A percentile compares a stretch with the other conserved stretches of the same genome.
Conservation (phyloP, 345 rosid species). For the Passiflora organensis region DNA sequence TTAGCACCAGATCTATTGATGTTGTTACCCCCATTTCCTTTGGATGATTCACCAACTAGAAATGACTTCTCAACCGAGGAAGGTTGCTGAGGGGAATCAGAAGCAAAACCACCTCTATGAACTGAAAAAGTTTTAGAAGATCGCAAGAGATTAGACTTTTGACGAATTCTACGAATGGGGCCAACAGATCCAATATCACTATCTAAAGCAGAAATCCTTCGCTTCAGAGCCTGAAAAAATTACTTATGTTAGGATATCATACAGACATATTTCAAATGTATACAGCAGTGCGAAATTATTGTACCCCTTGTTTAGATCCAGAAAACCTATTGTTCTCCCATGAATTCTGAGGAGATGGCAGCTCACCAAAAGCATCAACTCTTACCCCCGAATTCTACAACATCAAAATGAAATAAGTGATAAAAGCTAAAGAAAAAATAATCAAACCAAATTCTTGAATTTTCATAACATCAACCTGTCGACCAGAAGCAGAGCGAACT, state of each 20-base stretch:
- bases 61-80: conserved; percentile 27
- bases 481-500: conserved; percentile 36
- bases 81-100: conserved; percentile 24
- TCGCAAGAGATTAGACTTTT: conserved; percentile 61
- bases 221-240: conserved; percentile 56
- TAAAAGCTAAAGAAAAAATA: not conserved
- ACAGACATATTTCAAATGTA: too few species aligned
- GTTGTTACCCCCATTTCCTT: conserved; percentile 33
- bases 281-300: too few species aligned
- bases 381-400: conserved; percentile 32
- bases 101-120: conserved; percentile 24
- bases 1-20: conserved; percentile 38
- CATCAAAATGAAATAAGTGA: conserved; percentile 8
- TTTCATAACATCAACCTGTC: conserved; percentile 45
- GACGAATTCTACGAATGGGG: conserved; percentile 86
- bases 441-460: not conserved
- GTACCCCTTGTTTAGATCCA: conserved; percentile 58
- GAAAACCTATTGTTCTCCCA: conserved; percentile 32
- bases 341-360: conserved; percentile 35
- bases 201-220: conserved; percentile 72
- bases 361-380: conserved; percentile 33
- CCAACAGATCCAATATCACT: conserved; percentile 71
- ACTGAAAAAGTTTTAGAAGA: conserved; percentile 29
- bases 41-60: conserved; percentile 23
- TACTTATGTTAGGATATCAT: too few species aligned